Evolutionary conservation across 2,329 filamentous ascomycete species (phyloP).

Genomic region (Rhynchosporium agropyri): DNA sequence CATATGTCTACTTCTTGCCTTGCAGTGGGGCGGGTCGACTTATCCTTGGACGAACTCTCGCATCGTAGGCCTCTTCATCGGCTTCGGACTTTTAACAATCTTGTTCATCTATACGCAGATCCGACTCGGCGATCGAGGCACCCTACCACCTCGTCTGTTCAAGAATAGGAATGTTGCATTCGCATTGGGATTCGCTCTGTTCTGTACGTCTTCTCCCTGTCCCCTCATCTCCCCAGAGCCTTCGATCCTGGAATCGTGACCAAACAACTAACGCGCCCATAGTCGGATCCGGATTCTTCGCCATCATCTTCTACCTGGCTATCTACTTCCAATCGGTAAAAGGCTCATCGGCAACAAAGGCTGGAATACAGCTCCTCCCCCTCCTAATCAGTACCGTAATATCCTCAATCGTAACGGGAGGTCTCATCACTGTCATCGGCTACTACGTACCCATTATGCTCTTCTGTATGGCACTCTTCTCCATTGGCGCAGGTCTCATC

Average conservation of each 20-base stretch:
- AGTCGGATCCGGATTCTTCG: conserved; percentile 37
- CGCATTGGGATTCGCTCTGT: conserved; percentile 31
- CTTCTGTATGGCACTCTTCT: conserved; percentile 43
- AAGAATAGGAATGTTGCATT: conserved; percentile 32
- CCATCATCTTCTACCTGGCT: conserved; percentile 40
- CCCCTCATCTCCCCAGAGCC: neutral
- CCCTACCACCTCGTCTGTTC: conserved; percentile 46
- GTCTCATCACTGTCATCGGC: conserved; percentile 45
- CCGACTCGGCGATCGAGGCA: conserved; percentile 40
- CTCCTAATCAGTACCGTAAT: conserved; percentile 48
- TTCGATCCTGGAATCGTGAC: neutral
- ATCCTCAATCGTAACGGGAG: conserved; percentile 47
- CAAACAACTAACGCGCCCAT: neutral
- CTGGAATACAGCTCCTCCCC: conserved; percentile 49
- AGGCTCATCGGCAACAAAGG: conserved; percentile 45
- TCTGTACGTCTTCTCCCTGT: conserved; percentile 18
- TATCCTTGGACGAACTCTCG: conserved; percentile 43
- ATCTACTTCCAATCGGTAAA: conserved; percentile 44
- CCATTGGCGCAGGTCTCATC: conserved; percentile 48
- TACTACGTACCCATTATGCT: conserved; percentile 52
- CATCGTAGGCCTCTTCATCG: conserved; percentile 44
- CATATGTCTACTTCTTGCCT: conserved; percentile 45
- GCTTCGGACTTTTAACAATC: conserved; percentile 39
- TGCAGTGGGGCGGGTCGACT: conserved; percentile 46
- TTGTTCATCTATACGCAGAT: conserved; percentile 43